phyloP scores from a whole-genome alignment of 306 rosid species.

The Dalbergia cultrata region DNA sequence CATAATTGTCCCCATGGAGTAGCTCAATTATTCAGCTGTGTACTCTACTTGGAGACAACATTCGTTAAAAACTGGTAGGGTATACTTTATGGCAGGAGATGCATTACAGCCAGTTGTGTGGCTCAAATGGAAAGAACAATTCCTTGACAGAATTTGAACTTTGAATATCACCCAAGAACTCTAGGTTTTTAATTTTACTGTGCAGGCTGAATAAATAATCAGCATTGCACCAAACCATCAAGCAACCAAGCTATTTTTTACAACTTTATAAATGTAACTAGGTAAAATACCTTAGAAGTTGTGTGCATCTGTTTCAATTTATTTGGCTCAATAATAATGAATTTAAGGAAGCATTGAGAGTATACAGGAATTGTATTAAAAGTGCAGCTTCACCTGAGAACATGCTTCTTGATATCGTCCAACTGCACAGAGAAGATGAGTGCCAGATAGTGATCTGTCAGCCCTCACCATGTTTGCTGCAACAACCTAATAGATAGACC shows the following conservation, averaged over 20 bases:
- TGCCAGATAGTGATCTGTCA: conserved; percentile 94
- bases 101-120: neutral
- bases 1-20: conserved; percentile 21
- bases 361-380: conserved; percentile 2
- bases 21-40: conserved; percentile 1
- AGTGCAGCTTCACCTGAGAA: conserved; percentile 80
- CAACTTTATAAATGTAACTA: conserved; percentile 14
- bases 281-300: conserved; percentile 9
- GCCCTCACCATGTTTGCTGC: conserved; percentile 99
- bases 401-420: conserved; percentile 99
- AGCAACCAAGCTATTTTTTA: conserved; percentile 20
- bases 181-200: neutral
- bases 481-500: conserved; percentile 71
- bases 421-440: conserved; percentile 98
- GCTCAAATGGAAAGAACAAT: conserved; percentile 21
- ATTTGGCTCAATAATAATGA: neutral
- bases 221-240: conserved; percentile 11
- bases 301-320: conserved; percentile 14
- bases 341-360: conserved; percentile 8
- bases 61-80: conserved; percentile 3
- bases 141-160: neutral
- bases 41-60: conserved; percentile 2
- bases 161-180: neutral
- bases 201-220: neutral
- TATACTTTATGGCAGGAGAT: conserved; percentile 13